Percentiles rank a stretch among this genome's conserved stretches.
Conservation (phyloP, 1,139 yeast species). For the Pneumocystis wakefieldiae region DNA sequence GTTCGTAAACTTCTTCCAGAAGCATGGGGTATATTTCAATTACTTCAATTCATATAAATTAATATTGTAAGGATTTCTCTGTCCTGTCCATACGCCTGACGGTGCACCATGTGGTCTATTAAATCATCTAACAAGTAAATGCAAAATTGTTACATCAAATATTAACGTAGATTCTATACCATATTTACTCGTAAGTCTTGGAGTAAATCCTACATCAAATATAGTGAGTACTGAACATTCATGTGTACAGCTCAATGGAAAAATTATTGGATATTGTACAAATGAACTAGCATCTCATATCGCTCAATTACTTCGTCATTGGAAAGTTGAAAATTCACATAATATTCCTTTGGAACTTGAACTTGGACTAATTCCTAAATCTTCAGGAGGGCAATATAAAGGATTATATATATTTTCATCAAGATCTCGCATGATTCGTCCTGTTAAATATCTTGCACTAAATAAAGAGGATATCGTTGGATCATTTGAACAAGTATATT, state of each 20-base stretch:
- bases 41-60: background rate
- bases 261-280: constrained; percentile 83
- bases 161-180: constrained; percentile 66
- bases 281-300: constrained; percentile 76
- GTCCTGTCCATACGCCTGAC: constrained; percentile 99
- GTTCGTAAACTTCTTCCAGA: constrained; percentile 94
- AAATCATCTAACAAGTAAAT: constrained; percentile 91
- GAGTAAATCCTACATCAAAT: constrained; percentile 39
- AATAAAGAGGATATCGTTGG: constrained; percentile 78
- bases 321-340: constrained; percentile 65
- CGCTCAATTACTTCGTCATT: constrained; percentile 78
- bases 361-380: constrained; percentile 90
- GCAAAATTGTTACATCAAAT: constrained; percentile 66
- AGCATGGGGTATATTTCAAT: constrained; percentile 57
- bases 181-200: constrained; percentile 49
- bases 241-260: constrained; percentile 89
- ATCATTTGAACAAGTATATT: constrained; percentile 94
- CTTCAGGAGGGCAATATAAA: constrained; percentile 91
- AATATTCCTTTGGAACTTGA: constrained; percentile 75
- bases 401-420: constrained; percentile 87
- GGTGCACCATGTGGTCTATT: constrained; percentile 98
- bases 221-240: constrained; percentile 53
- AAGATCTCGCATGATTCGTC: constrained; percentile 88
- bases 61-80: constrained; percentile 38
- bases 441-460: constrained; percentile 77